Percentiles rank a stretch among this genome's conserved stretches.
These are phyloP conservation scores for Urtica urens DNA, from an alignment of 306 rosid species.

Conservation along the genomic window DNA sequence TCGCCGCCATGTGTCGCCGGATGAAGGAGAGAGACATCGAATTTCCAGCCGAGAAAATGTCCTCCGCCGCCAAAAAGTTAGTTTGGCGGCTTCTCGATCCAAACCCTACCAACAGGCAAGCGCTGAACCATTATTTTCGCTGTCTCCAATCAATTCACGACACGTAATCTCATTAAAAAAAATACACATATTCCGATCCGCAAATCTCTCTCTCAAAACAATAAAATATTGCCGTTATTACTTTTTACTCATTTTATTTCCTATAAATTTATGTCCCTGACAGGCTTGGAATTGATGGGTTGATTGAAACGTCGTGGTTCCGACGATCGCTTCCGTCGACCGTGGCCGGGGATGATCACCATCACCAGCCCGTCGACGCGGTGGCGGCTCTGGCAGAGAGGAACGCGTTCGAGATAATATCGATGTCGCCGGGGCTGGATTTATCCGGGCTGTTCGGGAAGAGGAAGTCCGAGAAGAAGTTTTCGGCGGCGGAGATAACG, in stretches of 20 bases:
- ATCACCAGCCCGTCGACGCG: conserved; percentile 19
- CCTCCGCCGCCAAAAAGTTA: no score
- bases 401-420: conserved; percentile 89
- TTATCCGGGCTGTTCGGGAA: conserved; percentile 59
- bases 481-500: conserved; percentile 37
- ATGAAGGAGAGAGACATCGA: no score
- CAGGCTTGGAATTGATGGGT: conserved; percentile 36
- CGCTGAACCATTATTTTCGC: no score
- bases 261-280: no score
- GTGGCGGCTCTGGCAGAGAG: neutral
- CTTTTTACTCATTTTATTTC: no score
- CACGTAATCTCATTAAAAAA: neutral
- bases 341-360: conserved; percentile 9
- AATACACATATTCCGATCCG: neutral
- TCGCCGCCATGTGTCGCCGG: conserved; percentile 59
- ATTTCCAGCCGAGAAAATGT: no score
- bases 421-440: conserved; percentile 77
- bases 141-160: neutral
- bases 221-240: no score
- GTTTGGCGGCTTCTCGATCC: no score
- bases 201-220: no score
- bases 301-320: conserved; percentile 40
- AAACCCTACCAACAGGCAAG: no score
- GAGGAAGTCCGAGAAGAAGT: conserved; percentile 24
- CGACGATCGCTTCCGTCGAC: conserved; percentile 27